Evolutionary conservation across 257 asterid genomes (phyloP).

Genomic region (Handroanthus guayacan): DNA sequence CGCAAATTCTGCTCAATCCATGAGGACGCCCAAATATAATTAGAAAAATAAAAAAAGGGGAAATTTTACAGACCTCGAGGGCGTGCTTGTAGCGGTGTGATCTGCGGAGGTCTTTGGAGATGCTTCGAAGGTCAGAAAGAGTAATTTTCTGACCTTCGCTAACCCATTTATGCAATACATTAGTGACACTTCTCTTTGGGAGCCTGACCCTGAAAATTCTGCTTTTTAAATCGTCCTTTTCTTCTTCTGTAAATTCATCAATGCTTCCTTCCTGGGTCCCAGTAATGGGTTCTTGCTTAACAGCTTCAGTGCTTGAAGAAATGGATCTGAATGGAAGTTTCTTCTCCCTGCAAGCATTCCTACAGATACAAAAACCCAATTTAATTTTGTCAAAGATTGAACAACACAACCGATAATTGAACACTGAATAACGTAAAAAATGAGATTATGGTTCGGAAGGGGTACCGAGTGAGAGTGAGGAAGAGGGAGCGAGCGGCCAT

Average conservation of each 20-base stretch:
- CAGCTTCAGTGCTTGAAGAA: conserved; percentile 55
- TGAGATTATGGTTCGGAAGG: not conserved
- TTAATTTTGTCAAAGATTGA: not conserved
- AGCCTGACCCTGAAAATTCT: conserved; percentile 82
- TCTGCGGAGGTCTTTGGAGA: conserved; percentile 77
- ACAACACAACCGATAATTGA: not conserved
- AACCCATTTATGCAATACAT: conserved; percentile 78
- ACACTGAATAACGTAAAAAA: not conserved
- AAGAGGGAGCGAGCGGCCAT: conserved; percentile 82
- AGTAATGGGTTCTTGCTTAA: conserved; percentile 37
- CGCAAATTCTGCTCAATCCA: not conserved
- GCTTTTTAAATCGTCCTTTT: conserved; percentile 76
- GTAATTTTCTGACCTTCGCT: conserved; percentile 64
- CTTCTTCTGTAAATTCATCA: conserved; percentile 43
- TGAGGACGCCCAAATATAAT: not conserved
- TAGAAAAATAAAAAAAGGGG: not conserved
- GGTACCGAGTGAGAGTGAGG: conserved; percentile 63
- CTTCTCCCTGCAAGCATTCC: conserved; percentile 46
- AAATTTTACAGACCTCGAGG: conserved; percentile 66
- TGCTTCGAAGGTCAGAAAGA: conserved; percentile 73
- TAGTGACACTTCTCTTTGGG: conserved; percentile 85
- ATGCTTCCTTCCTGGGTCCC: conserved; percentile 26
- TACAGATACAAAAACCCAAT: conserved; percentile 22
- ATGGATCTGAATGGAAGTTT: conserved; percentile 55
- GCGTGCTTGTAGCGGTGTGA: conserved; percentile 89